Evolutionary conservation across 805 yeast species (phyloP).

Genomic region (Pichia paraexigua): DNA sequence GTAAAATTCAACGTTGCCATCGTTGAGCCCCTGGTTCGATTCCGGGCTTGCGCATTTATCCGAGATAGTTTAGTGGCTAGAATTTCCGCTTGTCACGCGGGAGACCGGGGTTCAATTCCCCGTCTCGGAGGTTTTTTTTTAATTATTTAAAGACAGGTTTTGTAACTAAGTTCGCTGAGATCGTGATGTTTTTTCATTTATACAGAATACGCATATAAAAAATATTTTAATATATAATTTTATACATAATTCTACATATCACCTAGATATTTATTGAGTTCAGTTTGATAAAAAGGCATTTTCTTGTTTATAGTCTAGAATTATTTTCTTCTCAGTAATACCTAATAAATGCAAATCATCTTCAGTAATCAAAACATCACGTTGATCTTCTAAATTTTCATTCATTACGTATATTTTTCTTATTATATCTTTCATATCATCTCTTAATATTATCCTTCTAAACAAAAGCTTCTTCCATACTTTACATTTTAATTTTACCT

Average conservation of each 20-base stretch:
- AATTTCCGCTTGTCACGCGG: conserved; percentile 38
- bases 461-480: background rate
- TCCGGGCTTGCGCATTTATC: conserved; percentile 26
- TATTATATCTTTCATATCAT: background rate
- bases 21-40: conserved; percentile 25
- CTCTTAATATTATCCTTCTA: background rate
- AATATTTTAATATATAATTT: no score
- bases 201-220: no score
- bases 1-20: conserved; percentile 19
- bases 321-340: background rate
- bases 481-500: background rate
- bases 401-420: background rate
- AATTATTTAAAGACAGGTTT: no score
- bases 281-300: background rate
- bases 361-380: background rate
- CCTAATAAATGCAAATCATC: background rate
- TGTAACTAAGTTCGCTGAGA: background rate
- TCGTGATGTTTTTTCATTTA: no score
- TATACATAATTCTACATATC: no score
- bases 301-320: background rate
- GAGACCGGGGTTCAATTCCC: conserved; percentile 38
- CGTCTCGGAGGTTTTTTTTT: conserved; percentile 31
- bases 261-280: background rate
- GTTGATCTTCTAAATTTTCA: background rate
- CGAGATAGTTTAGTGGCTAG: conserved; percentile 36